A percentile compares a stretch with the other conserved stretches of the same genome.
These are phyloP conservation scores for Telopea speciosissima DNA, from an alignment of 177 flowering plant species.

Conservation along the genomic window DNA sequence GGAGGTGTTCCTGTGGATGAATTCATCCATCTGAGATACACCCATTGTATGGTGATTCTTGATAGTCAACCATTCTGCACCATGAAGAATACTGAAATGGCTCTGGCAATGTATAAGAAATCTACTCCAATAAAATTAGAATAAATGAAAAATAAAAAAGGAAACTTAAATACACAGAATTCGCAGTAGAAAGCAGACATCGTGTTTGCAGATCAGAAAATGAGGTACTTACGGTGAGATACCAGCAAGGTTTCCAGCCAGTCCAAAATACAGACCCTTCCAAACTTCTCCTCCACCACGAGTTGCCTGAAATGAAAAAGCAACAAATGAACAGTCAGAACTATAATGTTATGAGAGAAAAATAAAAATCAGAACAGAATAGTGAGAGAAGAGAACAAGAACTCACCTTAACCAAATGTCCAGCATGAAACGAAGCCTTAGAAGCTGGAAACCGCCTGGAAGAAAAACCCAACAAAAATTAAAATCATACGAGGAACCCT, in stretches of 20 bases:
- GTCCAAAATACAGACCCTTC: conserved; percentile 88
- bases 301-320: conserved; percentile 47
- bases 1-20: too few species aligned
- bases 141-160: background rate
- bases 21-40: too few species aligned
- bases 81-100: too few species aligned
- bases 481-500: too few species aligned
- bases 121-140: background rate
- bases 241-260: conserved; percentile 91
- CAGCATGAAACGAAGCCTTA: too few species aligned
- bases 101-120: background rate
- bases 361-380: background rate
- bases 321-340: background rate
- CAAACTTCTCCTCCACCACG: conserved; percentile 80
- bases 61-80: too few species aligned
- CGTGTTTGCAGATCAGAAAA: background rate
- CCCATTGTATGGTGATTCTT: too few species aligned
- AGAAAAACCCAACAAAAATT: too few species aligned
- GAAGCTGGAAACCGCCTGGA: too few species aligned
- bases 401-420: too few species aligned
- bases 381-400: too few species aligned
- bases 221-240: conserved; percentile 72
- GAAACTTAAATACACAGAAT: conserved; percentile 3
- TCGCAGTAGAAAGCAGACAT: background rate
- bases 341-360: background rate